phyloP scores from a whole-genome alignment of 345 rosid genomes.

The Alliaria petiolata region DNA sequence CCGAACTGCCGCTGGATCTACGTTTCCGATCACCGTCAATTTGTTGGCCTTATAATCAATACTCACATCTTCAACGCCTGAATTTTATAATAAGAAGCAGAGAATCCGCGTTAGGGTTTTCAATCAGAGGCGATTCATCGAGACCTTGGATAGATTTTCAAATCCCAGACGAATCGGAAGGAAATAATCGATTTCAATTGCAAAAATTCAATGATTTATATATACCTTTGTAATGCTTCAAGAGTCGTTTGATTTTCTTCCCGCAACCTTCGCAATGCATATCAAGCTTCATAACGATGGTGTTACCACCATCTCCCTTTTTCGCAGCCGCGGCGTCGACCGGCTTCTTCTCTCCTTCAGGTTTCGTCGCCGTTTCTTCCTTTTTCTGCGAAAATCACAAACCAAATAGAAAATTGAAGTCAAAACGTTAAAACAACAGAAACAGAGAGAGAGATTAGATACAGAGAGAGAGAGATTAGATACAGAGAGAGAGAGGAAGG shows the following conservation, averaged over 20 bases:
- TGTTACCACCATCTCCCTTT: conserved; percentile 33
- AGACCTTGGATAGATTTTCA: too few relatives aligned
- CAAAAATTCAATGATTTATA: neutral
- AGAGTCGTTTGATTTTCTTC: conserved; percentile 50
- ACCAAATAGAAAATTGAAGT: neutral
- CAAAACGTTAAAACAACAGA: neutral
- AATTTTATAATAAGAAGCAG: neutral
- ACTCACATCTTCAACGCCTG: conserved; percentile 71
- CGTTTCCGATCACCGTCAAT: conserved; percentile 69
- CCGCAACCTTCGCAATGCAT: conserved; percentile 96
- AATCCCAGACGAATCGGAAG: too few relatives aligned
- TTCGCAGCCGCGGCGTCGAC: conserved; percentile 37
- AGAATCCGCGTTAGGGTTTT: conserved; percentile 1
- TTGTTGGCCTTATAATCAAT: conserved; percentile 49
- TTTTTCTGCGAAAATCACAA: conserved; percentile 18
- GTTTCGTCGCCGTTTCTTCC: conserved; percentile 26
- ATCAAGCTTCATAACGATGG: conserved; percentile 62
- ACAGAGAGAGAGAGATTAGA: too few relatives aligned
- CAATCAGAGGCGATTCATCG: neutral
- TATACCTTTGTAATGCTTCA: conserved; percentile 53
- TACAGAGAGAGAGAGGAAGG: neutral
- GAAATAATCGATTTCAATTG: neutral
- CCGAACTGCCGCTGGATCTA: conserved; percentile 53
- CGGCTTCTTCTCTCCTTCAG: conserved; percentile 51
- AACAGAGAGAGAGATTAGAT: neutral